Evolutionary conservation across 176 grass and related monocot species (phyloP).

Genomic region (Typha latifolia): DNA sequence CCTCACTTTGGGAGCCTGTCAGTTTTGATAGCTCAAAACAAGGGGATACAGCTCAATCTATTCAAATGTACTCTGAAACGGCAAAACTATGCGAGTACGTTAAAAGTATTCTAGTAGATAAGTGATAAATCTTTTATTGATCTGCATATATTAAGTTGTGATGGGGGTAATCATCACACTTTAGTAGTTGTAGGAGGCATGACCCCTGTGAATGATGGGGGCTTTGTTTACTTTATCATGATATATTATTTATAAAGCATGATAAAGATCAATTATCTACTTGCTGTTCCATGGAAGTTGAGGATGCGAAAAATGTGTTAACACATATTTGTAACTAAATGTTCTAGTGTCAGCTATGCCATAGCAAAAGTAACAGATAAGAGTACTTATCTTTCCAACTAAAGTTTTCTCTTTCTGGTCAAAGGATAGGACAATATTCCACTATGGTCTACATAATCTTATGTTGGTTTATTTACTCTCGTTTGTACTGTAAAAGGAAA

Average conservation of each 20-base stretch:
- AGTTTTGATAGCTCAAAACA: constrained; percentile 56
- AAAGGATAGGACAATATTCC: neutral
- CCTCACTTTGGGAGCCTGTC: constrained; percentile 61
- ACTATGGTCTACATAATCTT: neutral
- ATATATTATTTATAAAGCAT: no score
- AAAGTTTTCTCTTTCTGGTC: neutral
- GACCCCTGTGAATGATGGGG: no score
- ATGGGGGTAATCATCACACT: neutral
- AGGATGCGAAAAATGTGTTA: neutral
- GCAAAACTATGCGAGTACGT: constrained; percentile 88
- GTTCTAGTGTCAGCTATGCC: neutral
- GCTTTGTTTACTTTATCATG: no score
- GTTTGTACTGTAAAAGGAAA: no score
- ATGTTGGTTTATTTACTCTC: neutral
- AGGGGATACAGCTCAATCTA: constrained; percentile 44
- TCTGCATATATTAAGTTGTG: neutral
- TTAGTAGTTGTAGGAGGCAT: neutral
- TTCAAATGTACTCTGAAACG: constrained; percentile 78
- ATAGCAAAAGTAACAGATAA: neutral
- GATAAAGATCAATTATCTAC: no score
- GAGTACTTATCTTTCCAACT: neutral
- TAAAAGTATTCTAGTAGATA: neutral
- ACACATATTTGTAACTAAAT: neutral
- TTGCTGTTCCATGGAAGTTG: neutral
- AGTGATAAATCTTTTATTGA: neutral